Percentiles rank a stretch among this genome's conserved stretches.
Conservation (phyloP, 352 stramenopile species). For the Phytophthora cactorum region DNA sequence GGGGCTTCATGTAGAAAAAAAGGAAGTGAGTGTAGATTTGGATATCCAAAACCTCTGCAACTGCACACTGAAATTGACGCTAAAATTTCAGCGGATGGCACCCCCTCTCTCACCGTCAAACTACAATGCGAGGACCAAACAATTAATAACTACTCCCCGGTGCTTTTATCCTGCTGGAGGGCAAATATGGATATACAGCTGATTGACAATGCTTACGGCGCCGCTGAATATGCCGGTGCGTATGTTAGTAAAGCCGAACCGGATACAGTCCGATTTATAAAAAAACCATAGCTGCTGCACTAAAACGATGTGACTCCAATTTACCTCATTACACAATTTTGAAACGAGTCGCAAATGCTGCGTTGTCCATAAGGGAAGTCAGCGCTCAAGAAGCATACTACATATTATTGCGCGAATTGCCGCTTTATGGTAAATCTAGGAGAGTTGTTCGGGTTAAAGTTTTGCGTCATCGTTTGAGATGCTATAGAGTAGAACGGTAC, state of each 20-base stretch:
- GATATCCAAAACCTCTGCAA: constrained; percentile 7
- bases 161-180: constrained; percentile 7
- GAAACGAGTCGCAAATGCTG: neutral
- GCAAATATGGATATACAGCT: constrained; percentile 40
- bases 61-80: neutral
- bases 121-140: constrained; percentile 1
- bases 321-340: neutral
- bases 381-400: neutral
- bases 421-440: constrained; percentile 11
- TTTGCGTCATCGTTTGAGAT: neutral
- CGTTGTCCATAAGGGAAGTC: constrained; percentile 1
- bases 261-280: constrained; percentile 2
- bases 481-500: too few relatives aligned
- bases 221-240: constrained; percentile 30
- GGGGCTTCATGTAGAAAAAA: constrained; percentile 10
- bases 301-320: constrained; percentile 11
- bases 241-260: constrained; percentile 38
- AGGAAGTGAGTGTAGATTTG: constrained; percentile 8
- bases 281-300: constrained; percentile 9
- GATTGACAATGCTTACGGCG: constrained; percentile 36
- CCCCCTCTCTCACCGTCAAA: neutral
- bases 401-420: neutral
- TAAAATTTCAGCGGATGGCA: neutral
- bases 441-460: constrained; percentile 10
- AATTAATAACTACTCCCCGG: constrained; percentile 11